Base-by-base conservation (phyloP, 176 grass and related monocot genomes). In the Coix lacrymajobi region DNA sequence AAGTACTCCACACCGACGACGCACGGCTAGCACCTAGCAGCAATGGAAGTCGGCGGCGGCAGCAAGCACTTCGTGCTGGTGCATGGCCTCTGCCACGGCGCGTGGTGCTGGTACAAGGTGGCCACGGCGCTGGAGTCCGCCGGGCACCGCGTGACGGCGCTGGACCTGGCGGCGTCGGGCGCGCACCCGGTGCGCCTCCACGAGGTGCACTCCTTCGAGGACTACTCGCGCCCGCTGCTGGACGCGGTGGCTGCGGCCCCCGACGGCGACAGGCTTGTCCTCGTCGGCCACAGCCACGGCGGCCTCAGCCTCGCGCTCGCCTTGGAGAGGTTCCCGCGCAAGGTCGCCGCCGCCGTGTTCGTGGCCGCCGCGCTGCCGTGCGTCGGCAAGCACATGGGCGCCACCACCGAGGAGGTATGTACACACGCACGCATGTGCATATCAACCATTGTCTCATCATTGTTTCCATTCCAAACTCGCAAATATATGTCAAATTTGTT, bases 61-160 rank as follows among this genome's bases (percentile, higher is more conserved):
- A 10, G 62, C 65, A 79, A 29, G 71, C 85, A 85, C 56, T 89
- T 89, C 73, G 15, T 89, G n/a, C 33, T 86, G 16, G 83, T 89
- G 31, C 90, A 92, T 33, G 90, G 90, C 8, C 54, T 86, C 13
- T 40, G 79, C 79, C 83, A 92, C 60, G 90, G 90, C 8, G 87
- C 84, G 14, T 92, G 90, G 90, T 75, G 86, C 86, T 92, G 86
- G 90, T 92, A 86, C 79, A 89, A 79, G 62, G 31, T 92, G 46
- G 79, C 30, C 4, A 30, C 73, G 8, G 5, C 12, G 33, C 88
- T 90, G 0, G 11, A 8, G 3, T 12, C 70, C 9, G 73, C 85
- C 22, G 87, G 88, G 4, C 88, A 90, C 60, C 81, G 82, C 22
- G 78, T 83, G n/a, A 93, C 91, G 30, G 77, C 82, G 64, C 30